Evolutionary conservation across 805 yeast species (phyloP), one percentile per base, ranked within the genome.

Genomic region (Candida ficus): DNA sequence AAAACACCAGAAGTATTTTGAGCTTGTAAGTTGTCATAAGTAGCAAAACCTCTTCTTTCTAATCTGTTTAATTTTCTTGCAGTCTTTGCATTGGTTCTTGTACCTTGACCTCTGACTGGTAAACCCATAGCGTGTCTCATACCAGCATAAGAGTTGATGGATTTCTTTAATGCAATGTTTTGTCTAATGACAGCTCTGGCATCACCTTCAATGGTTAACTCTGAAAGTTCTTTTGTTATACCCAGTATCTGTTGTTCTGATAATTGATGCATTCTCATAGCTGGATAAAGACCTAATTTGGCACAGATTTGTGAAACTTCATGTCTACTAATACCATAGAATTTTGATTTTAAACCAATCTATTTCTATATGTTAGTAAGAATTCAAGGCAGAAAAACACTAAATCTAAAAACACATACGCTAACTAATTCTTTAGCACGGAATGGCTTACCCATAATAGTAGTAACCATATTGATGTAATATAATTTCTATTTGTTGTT

Each of bases 231-330:
- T 60, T 89, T 91, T 29, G 96, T 83, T 33, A 93, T 70, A 27
- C 84, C 78, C 76, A 91, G 74, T 33, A 89, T 73, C 54, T 89
- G 95, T 21, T 88, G 85, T 63, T 93, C 98, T 22, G 83, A 70
- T 29, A 93, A 74, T 63, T 93, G 95, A 60, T 86, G 93, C 85
- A 90, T 83, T 65, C 95, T 78, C 95, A 91, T 90, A 59, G 75
- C 71, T 34, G 98, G 98, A 57, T 90, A 91, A 44, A 93, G 75
- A 10, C 96, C 96, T 18, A 91, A 76, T 58, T 80, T 87, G 29
- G 97, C 80, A 60, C 96, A 89, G 39, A 93, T 70, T 53, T 71
- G 69, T 47, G 75, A 76, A 3, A 97, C 91, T 9, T 84, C 78
- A 39, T 67, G 61, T 34, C 67, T 62, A n/a, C 98, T 96, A 30